Evolutionary conservation across 2,329 filamentous ascomycete species (phyloP), one percentile per base, ranked within the genome.

Genomic region (Ceratocystis smalleyi): DNA sequence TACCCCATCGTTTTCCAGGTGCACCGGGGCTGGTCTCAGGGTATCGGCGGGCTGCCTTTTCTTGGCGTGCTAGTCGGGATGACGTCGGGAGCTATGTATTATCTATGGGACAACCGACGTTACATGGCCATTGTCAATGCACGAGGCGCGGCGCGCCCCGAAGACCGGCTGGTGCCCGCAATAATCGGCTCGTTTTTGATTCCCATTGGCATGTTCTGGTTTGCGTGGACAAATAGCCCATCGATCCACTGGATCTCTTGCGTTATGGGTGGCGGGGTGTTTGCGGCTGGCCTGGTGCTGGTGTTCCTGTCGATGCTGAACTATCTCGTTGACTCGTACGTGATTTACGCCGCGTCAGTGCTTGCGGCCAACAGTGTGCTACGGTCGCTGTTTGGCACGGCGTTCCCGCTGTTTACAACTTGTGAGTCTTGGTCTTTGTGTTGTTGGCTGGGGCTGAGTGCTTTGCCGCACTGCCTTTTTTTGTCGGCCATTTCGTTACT

Each of bases 271-370:
- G 74, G 77, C 1, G 70, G 73, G 5, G 72, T 79, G 65, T 78
- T 86, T 67, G 83, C 85, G 64, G 71, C 77, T 69, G 83, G 79
- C 4, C 71, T 81, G 59, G 82, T 87, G 1, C 72, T 86, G 35
- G 82, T 88, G 43, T 89, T 88, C 75, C 73, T 88, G n/a, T 77
- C 77, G 4, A 74, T 84, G 57, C 78, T 83, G 70, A 86, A 83
- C 73, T 88, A 88, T 73, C 78, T 88, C 12, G 81, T 88, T 67
- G 86, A 88, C 70, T 75, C 83, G 5, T 84, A 89, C 72, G 85
- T 85, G 62, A 86, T 91, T 69, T 92, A 86, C 68, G 88, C 89
- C 0, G 88, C 88, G 0, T 88, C 84, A 0, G 87, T 85, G 0
- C 76, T 91, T 7, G 88, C 88, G 1, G 87, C 86, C 59, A 89